phyloP scores from a whole-genome alignment of 257 asterid species.

The Fraxinus cuspidata region DNA sequence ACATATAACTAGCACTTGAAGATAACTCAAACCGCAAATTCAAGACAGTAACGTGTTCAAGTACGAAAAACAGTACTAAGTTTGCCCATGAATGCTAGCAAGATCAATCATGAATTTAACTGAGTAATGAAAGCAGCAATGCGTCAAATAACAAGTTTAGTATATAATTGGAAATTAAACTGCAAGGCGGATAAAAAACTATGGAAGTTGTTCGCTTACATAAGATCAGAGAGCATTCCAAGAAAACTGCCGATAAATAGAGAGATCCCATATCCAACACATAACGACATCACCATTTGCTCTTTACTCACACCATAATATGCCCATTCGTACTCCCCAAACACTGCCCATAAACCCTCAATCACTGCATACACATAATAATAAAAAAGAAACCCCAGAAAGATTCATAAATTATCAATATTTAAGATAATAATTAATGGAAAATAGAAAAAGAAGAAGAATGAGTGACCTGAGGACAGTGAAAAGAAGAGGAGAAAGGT shows the following conservation, averaged over 20 bases:
- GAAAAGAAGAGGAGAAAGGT: constrained; percentile 64
- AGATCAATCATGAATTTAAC: background rate
- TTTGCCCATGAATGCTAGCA: background rate
- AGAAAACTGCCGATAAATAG: constrained; percentile 63
- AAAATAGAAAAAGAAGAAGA: background rate
- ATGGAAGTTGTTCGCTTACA: constrained; percentile 49
- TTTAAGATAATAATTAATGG: constrained; percentile 12
- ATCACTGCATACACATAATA: constrained; percentile 37
- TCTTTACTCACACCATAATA: constrained; percentile 66
- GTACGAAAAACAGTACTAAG: background rate
- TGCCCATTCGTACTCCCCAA: constrained; percentile 76
- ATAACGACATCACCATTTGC: constrained; percentile 55
- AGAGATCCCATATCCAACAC: constrained; percentile 62
- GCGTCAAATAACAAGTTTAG: background rate
- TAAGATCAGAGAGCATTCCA: constrained; percentile 72
- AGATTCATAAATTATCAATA: background rate
- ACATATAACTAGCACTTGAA: background rate
- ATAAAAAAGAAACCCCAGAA: too few species aligned
- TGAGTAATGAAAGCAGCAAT: background rate
- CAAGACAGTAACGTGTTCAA: background rate
- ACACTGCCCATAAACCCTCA: constrained; percentile 74
- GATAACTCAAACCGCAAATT: background rate
- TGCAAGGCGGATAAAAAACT: background rate
- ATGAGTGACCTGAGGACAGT: constrained; percentile 61
- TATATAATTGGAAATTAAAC: background rate